Base-by-base conservation (phyloP, 768 basidiomycete species). In the Dictyophora rubrovolvata region DNA sequence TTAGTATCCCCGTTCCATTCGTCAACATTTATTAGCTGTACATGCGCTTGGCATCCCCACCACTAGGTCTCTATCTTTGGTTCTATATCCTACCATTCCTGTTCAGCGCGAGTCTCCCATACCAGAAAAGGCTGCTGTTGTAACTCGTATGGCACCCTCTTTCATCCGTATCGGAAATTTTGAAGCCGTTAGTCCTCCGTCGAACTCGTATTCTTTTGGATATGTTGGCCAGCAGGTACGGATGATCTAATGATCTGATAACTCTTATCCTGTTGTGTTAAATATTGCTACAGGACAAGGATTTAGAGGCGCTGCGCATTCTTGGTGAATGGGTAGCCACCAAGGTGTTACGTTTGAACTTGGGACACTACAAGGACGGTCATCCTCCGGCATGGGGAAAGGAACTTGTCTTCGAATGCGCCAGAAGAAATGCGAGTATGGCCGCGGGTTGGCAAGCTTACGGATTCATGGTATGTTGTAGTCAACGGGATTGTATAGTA, bases 371-470 rank as follows among this genome's bases (percentile, higher is more conserved):
- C 20, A 58, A 49, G 48, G 52, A 55, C 34, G 36, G 48, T 21
- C 66, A 67, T n/a, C 79, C 76, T 1, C 74, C 79, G 23, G 74
- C 82, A 4, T 93, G 89, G 90, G 89, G 81, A 4, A 76, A 76
- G 67, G 75, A 79, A 49, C 69, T 97, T 49, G 78, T 95, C 1
- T 72, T 85, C 63, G 93, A 96, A 64, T 84, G 83, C 0, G 84
- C 91, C 16, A 81, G 79, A 69, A 75, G 93, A 66, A 98, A 96
- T 67, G 94, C 89, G 48, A 75, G 75, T 68, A 98, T 94, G 89
- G 89, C 93, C 0, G 96, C 93, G 10, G 87, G 79, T 3, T 98
- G 96, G 96, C 95, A 98, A 71, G 91, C 83, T 7, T 89, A 87
- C 69, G 92, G 92, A 0, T 93, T 89, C 69, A 91, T 93, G 91